Base-by-base conservation (phyloP, 768 basidiomycete genomes). In the Cystoderma amianthinum region DNA sequence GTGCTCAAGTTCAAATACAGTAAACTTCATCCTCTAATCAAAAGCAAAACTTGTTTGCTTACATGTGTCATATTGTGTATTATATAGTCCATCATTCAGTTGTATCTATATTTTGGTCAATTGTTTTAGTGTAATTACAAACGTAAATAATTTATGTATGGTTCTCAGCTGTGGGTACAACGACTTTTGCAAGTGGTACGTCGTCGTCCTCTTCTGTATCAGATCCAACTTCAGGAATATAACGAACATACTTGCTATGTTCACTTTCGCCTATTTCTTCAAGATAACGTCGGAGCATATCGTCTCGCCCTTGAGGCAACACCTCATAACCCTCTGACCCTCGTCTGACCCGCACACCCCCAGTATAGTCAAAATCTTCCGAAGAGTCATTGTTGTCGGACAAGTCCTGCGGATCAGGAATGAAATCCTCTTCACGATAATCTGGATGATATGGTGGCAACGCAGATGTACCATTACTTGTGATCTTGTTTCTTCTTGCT, bases 311-410 rank as follows among this genome's bases (percentile, higher is more conserved):
- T 25, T 74, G 61, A 9, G 74, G 61, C 11, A 69, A 71, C 35
- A 86, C 78, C 54, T 92, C 89, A 49, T 81, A 86, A 3, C 89
- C 89, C 61, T 92, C 90, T 11, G 87, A 91, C 16, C 89, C 88
- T 33, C 76, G 62, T 39, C 89, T 68, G 36, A 86, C 67, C 22
- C 57, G 60, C 4, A 54, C 45, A 22, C 46, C 35, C 3, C 48
- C 55, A 21, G 45, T 43, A 35, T 54, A 51, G 22, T 51, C 53
- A 23, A 50, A 40, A 21, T 48, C 47, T 12, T 57, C 56, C 18
- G 50, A 47, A 12, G 65, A 58, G 16, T 61, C 58, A 32, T 64
- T 62, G 1, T 56, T 55, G n/a, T 58, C 59, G 9, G 50, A 38
- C 17, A 59, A 62, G 30, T 57, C 41, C 32, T 51, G 40, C 15